These are phyloP conservation scores for Beauveria asiatica DNA, from an alignment of 2,329 filamentous ascomycete genomes.

Conservation along the genomic window DNA sequence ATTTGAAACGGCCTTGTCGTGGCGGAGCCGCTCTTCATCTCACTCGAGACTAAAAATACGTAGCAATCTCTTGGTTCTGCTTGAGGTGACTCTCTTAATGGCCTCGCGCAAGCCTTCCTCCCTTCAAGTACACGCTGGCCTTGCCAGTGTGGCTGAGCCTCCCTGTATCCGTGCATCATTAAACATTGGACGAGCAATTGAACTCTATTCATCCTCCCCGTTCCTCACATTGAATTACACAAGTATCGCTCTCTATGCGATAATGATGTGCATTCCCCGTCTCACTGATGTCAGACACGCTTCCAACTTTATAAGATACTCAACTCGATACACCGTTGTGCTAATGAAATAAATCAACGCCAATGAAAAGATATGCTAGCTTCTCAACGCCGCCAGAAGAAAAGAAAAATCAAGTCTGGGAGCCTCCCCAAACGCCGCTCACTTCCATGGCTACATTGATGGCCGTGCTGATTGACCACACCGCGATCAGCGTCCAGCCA, in stretches of 20 bases:
- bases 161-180: not conserved
- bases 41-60: no score
- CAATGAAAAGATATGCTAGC: not conserved
- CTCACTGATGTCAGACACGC: no score
- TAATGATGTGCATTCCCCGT: no score
- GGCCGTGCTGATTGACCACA: slow-evolving; percentile 76
- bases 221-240: no score
- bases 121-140: not conserved
- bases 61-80: no score
- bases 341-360: not conserved
- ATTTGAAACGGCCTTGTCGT: no score
- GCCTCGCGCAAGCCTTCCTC: no score
- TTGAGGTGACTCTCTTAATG: no score
- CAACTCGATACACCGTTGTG: not conserved
- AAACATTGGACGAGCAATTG: not conserved
- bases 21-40: no score
- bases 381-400: not conserved
- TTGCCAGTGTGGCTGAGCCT: not conserved
- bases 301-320: no score
- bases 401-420: slow-evolving; percentile 3
- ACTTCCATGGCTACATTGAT: slow-evolving; percentile 77
- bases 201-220: no score
- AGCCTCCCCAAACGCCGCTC: slow-evolving; percentile 40
- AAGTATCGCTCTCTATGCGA: no score
- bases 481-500: slow-evolving; percentile 66